Base-by-base conservation (phyloP, 2,329 filamentous ascomycete genomes). In the Berkeleyomyces basicola region DNA sequence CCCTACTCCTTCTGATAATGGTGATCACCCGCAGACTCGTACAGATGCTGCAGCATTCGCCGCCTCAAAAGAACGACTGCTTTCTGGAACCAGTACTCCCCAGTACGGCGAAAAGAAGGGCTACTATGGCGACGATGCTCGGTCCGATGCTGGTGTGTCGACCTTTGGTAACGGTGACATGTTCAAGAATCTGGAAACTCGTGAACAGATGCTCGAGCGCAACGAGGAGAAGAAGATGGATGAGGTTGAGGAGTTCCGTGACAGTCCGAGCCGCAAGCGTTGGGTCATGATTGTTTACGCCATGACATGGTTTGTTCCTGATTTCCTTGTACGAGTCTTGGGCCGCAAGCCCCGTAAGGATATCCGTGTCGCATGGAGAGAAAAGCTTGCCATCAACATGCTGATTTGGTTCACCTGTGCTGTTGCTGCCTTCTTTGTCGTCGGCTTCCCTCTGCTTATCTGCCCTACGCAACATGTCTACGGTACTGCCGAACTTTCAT, bases 371-470 rank as follows among this genome's bases (percentile, higher is more conserved):
- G 93, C 93, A 0, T 99, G 93, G 93, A 82, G 93, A 70, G 93
- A 99, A 73, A 99, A 99, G 78, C 73, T 99, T 64, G 92, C 93
- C 61, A 99, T 99, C 79, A 99, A 99, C 77, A 79, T 99, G 72
- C 81, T 97, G 70, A 99, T 99, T 71, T 99, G 95, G 93, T 76
- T 92, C 63, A 82, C 81, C 71, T 97, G 92, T 74, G 77, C 76
- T 14, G 74, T 88, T 58, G 84, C 88, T 37, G 81, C 87, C 63
- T 99, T 99, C 77, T 87, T 99, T 78, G 90, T 97, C 70, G 80
- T 97, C 65, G 80, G 85, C 62, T 95, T 99, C 70, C 95, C 95
- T 0, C 76, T 79, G 67, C 75, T 97, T 66, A 90, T 99, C 69
- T 99, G 93, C 73, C 93, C 93, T 0, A 92, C 79, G 23, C 93